phyloP scores from a whole-genome alignment of 2,329 filamentous ascomycete genomes.

The Xylaria sp. region DNA sequence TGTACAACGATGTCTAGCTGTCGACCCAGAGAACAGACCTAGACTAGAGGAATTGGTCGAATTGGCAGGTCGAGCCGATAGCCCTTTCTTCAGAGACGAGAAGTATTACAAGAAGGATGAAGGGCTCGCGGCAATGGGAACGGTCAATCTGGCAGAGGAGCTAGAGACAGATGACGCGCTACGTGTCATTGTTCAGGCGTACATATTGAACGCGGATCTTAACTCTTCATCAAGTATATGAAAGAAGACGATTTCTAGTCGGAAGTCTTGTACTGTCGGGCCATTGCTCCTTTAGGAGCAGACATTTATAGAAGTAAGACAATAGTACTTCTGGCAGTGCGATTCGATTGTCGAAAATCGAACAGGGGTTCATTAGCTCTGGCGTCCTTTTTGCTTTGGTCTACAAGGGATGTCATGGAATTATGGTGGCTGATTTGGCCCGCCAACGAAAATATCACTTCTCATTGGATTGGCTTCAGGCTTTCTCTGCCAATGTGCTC shows the following conservation, averaged over 20 bases:
- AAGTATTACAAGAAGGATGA: not conserved
- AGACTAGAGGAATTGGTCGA: conserved; percentile 14
- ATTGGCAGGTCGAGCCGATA: not conserved
- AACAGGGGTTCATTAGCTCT: no score
- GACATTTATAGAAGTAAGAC: no score
- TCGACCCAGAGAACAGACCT: conserved; percentile 13
- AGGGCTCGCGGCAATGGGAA: not conserved
- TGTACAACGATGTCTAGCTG: conserved; percentile 9
- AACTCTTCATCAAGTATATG: not conserved
- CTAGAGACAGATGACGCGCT: conserved; percentile 1
- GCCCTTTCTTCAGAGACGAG: conserved; percentile 6
- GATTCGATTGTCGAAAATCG: no score
- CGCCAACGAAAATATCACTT: no score
- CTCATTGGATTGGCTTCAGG: no score
- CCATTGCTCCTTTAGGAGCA: no score
- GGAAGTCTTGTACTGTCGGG: no score
- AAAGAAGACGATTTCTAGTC: not conserved
- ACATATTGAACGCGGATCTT: not conserved
- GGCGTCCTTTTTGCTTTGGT: no score
- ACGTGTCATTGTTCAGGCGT: not conserved
- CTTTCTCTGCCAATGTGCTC: no score
- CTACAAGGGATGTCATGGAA: no score
- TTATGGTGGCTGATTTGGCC: no score
- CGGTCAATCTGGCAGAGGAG: not conserved
- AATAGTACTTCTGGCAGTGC: no score